Evolutionary conservation across 2,329 filamentous ascomycete genomes (phyloP), one percentile per base, ranked within the genome.

Genomic region (Decorospora gaudefroyi): DNA sequence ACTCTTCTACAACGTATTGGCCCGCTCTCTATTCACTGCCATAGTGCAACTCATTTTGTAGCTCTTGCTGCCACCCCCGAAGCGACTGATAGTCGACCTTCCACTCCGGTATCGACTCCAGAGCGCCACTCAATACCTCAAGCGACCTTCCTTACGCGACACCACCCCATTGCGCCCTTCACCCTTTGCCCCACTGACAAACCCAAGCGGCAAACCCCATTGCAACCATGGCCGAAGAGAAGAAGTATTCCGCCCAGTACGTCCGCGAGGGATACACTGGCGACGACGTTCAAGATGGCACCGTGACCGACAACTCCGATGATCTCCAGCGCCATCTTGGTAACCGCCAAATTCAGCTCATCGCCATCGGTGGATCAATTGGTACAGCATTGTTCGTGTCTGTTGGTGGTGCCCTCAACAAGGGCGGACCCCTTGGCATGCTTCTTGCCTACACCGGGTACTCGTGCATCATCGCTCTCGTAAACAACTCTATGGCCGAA

Each of bases 401-500:
- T 57, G 85, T 86, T 51, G 82, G 82, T 43, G 72, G 72, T 52
- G 82, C 81, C 46, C 69, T 81, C 16, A 70, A 70, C 49, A 70
- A 70, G 32, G 78, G 74, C 30, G 78, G 78, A 12, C 77, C 78
- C 7, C 75, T 69, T 32, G 78, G 75, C 44, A 69, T 86, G 27
- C 74, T 87, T 49, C 62, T 86, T 44, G 82, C 79, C 25, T 86
- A 81, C 61, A 72, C 74, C 22, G 51, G 82, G 29, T 84, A 85
- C 62, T 74, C 73, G 25, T 64, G 72, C 57, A 60, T 85, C 40
- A 74, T 86, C 46, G 82, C 73, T 16, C 71, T 83, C 32, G 79
- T 86, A 61, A 86, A 85, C 74, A 86, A 85, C 61, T 78, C 76
- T 49, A 74, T 85, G 46, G 83, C 83, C 6, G 83, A 86, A 64